Evolutionary conservation across 257 asterid genomes (phyloP).

Genomic region (Gentiana macrophylla): DNA sequence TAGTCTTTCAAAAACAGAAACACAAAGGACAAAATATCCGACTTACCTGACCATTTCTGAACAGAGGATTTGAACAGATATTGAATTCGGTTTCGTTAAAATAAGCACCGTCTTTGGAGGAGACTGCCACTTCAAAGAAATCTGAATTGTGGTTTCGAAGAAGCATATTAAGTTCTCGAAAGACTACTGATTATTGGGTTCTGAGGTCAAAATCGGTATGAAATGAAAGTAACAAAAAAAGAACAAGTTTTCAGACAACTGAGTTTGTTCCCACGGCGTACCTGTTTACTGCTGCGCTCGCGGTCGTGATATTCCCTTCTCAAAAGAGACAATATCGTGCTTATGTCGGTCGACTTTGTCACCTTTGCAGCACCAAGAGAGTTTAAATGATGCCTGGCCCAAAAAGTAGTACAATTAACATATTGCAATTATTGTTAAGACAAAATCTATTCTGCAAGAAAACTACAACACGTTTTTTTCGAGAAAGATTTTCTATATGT

Average conservation of each 20-base stretch:
- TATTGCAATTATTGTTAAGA: background rate
- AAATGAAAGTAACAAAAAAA: background rate
- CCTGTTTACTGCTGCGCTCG: conserved; percentile 98
- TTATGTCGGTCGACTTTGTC: conserved; percentile 82
- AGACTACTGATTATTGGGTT: background rate
- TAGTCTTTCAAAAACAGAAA: background rate
- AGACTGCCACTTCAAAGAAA: conserved; percentile 81
- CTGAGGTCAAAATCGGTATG: background rate
- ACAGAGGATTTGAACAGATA: conserved; percentile 54
- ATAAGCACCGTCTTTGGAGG: conserved; percentile 83
- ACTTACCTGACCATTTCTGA: conserved; percentile 78
- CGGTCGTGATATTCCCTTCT: conserved; percentile 83
- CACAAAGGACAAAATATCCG: conserved; percentile 5
- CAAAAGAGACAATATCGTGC: conserved; percentile 91
- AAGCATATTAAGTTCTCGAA: background rate
- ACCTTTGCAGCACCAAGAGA: conserved; percentile 94
- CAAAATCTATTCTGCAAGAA: background rate
- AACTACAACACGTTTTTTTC: background rate
- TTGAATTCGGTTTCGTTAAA: conserved; percentile 79
- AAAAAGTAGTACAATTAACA: conserved; percentile 8
- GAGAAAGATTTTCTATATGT: background rate
- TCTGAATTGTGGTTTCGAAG: conserved; percentile 24
- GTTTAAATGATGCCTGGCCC: conserved; percentile 80
- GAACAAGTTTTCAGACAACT: background rate
- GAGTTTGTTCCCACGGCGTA: conserved; percentile 6